Conservation (phyloP, 169 alveolate species). For the Eimeria sp. region DNA sequence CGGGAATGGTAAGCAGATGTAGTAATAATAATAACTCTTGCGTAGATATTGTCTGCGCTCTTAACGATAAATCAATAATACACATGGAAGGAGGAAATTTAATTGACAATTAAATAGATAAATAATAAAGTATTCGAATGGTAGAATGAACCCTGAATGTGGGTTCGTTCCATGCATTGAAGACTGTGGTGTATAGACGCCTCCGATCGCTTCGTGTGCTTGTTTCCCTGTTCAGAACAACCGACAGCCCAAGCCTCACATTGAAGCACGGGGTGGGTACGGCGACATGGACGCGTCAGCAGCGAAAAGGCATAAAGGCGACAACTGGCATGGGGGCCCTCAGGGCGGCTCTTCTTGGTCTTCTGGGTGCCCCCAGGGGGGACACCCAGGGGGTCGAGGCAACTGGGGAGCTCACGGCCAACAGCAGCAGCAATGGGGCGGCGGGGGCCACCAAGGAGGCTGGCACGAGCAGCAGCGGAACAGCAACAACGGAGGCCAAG, state of each 20-base stretch:
- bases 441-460: constrained; percentile 42
- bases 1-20: constrained; percentile 37
- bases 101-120: too few species aligned
- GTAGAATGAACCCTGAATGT: background rate
- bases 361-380: constrained; percentile 15
- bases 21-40: background rate
- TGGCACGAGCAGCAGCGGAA: background rate
- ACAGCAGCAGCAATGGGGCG: constrained; percentile 9
- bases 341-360: background rate
- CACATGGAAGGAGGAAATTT: too few species aligned
- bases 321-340: constrained; percentile 27
- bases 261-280: constrained; percentile 38
- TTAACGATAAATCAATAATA: background rate
- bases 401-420: background rate
- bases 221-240: constrained; percentile 10
- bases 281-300: background rate
- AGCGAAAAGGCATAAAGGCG: constrained; percentile 25
- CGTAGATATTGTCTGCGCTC: background rate
- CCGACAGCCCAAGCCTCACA: constrained; percentile 75
- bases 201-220: background rate
- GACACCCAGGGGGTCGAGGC: background rate
- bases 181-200: background rate
- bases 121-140: too few species aligned
- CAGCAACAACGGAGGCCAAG: background rate
- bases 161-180: too few species aligned